phyloP scores from a whole-genome alignment of 768 basidiomycete genomes.

The Lanmaoa rubissima region DNA sequence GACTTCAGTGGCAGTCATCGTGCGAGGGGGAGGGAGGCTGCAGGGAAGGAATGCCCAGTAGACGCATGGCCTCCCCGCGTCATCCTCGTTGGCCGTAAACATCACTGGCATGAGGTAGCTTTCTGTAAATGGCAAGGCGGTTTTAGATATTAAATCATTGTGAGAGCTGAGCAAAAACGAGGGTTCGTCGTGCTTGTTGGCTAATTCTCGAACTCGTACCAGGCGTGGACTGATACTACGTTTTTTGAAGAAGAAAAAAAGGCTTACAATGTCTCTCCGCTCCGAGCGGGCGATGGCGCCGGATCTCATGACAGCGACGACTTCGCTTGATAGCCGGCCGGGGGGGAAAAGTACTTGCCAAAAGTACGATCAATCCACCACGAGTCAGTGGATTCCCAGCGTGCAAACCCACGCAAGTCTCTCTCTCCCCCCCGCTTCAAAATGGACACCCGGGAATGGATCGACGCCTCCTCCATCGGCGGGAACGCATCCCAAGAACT shows the following conservation, averaged over 20 bases:
- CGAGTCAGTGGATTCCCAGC: no score
- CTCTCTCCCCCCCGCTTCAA: not conserved
- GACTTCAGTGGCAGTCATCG: not conserved
- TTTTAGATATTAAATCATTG: not conserved
- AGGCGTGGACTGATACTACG: no score
- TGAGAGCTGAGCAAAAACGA: not conserved
- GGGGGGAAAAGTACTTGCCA: no score
- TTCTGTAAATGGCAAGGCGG: not conserved
- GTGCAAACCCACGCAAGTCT: not conserved
- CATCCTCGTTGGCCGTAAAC: slow-evolving; percentile 9
- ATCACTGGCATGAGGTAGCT: not conserved
- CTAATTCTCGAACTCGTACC: no score
- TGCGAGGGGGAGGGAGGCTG: not conserved
- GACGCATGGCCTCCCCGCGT: slow-evolving; percentile 2
- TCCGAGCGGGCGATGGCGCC: no score
- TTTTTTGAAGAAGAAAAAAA: no score
- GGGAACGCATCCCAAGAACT: slow-evolving; percentile 30
- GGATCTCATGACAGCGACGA: no score
- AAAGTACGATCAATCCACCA: no score
- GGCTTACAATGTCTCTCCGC: no score
- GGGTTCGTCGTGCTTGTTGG: not conserved
- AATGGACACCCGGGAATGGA: slow-evolving; percentile 14
- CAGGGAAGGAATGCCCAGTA: not conserved
- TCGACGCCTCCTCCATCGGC: slow-evolving; percentile 21
- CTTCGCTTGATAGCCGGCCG: no score